phyloP scores from a whole-genome alignment of 1,139 yeast genomes.

The Wickerhamomyces sp. region DNA sequence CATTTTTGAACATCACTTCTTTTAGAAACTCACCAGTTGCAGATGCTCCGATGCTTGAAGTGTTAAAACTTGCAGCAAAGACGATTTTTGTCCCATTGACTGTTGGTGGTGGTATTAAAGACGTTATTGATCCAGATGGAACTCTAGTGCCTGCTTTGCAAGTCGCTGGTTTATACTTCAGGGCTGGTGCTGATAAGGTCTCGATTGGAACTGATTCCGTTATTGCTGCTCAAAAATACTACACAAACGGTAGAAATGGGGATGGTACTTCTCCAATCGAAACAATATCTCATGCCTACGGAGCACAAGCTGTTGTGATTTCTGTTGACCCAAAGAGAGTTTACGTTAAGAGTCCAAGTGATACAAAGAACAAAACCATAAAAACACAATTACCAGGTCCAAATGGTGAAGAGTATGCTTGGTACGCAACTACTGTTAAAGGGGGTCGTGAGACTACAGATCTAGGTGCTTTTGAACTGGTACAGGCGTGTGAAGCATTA shows the following conservation, averaged over 20 bases:
- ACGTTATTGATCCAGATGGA: constrained; percentile 79
- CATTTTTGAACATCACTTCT: constrained; percentile 90
- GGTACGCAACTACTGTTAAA: constrained; percentile 93
- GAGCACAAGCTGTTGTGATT: constrained; percentile 94
- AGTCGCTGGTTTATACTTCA: constrained; percentile 85
- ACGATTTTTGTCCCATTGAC: constrained; percentile 94
- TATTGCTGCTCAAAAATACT: constrained; percentile 76
- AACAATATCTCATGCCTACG: constrained; percentile 84
- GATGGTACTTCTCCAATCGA: constrained; percentile 85
- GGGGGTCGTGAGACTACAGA: constrained; percentile 93
- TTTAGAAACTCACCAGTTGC: constrained; percentile 87
- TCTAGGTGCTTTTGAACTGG: constrained; percentile 85
- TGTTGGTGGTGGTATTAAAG: constrained; percentile 96
- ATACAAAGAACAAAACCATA: constrained; percentile 59
- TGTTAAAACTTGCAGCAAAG: constrained; percentile 74
- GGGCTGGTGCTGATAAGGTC: constrained; percentile 96
- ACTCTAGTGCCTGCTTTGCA: constrained; percentile 74
- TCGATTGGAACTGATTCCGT: constrained; percentile 98
- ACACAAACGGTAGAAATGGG: constrained; percentile 48
- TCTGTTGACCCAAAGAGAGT: constrained; percentile 93
- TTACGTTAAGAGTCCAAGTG: constrained; percentile 57
- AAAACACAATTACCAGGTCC: constrained; percentile 63
- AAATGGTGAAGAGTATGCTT: constrained; percentile 78
- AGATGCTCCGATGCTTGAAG: constrained; percentile 94
- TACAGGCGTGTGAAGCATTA: constrained; percentile 79